phyloP scores from a whole-genome alignment of 2,329 filamentous ascomycete genomes.

The Fusarium sp. region DNA sequence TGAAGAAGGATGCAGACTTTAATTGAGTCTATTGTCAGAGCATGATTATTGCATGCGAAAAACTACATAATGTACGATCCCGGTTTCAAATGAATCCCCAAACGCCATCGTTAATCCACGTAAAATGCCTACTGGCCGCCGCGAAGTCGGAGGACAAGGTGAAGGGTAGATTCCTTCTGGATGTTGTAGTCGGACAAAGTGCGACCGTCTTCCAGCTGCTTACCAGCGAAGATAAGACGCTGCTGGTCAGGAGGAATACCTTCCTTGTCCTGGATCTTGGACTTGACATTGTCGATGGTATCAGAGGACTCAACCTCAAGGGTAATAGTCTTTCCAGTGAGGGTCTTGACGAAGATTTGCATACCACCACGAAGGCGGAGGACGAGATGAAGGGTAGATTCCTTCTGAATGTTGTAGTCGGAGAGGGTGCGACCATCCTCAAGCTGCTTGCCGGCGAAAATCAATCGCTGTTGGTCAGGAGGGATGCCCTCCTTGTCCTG shows the following conservation, averaged over 20 bases:
- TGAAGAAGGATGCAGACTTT: slow-evolving; percentile 27
- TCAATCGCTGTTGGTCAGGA: slow-evolving; percentile 93
- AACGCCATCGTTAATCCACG: slow-evolving; percentile 68
- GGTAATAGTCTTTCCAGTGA: slow-evolving; percentile 95
- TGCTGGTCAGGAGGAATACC: slow-evolving; percentile 96
- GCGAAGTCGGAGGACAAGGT: slow-evolving; percentile 86
- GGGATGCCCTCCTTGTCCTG: slow-evolving; percentile 98
- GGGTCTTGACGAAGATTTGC: slow-evolving; percentile 89
- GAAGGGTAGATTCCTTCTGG: slow-evolving; percentile 88
- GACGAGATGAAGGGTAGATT: slow-evolving; percentile 85
- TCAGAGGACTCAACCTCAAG: slow-evolving; percentile 89
- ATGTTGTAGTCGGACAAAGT: slow-evolving; percentile 97
- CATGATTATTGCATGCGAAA: slow-evolving; percentile 15
- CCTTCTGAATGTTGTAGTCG: slow-evolving; percentile 97
- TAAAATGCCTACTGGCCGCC: slow-evolving; percentile 67
- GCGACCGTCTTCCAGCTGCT: slow-evolving; percentile 92
- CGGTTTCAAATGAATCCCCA: slow-evolving; percentile 38
- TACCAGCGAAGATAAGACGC: slow-evolving; percentile 91
- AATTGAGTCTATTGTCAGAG: slow-evolving; percentile 39
- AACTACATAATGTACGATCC: slow-evolving; percentile 36
- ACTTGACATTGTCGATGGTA: slow-evolving; percentile 95
- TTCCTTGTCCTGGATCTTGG: slow-evolving; percentile 93
- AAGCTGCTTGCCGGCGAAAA: slow-evolving; percentile 95
- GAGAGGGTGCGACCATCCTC: slow-evolving; percentile 91
- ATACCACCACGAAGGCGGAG: slow-evolving; percentile 90